phyloP scores from a whole-genome alignment of 192 early-diverging fungal genomes.

The Rhizophagus prolifer region DNA sequence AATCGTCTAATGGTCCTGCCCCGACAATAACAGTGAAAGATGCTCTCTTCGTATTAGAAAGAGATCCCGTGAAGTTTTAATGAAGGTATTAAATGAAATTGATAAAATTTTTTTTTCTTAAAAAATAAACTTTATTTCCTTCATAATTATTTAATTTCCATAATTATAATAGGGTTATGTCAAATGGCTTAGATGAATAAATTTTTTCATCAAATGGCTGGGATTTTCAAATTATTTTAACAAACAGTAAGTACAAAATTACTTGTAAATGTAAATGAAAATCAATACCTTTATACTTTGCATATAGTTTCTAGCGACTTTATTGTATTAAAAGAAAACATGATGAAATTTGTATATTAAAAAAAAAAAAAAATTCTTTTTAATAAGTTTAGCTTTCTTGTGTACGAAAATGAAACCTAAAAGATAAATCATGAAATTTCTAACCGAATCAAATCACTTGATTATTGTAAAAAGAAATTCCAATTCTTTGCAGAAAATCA shows the following conservation, averaged over 20 bases:
- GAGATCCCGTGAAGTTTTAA: conserved; percentile 52
- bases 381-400: no score
- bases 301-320: background rate
- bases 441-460: no score
- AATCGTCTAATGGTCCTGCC: conserved; percentile 19
- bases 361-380: no score
- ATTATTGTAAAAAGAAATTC: no score
- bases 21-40: conserved; percentile 66
- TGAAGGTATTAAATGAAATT: conserved; percentile 40
- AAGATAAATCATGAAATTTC: no score
- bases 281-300: background rate
- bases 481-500: no score
- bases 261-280: background rate
- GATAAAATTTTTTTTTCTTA: background rate
- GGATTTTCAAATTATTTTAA: background rate
- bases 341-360: background rate
- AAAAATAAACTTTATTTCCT: background rate
- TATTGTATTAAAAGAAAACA: background rate
- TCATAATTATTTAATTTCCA: background rate
- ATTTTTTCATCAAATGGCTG: background rate
- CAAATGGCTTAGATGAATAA: background rate
- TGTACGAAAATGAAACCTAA: no score
- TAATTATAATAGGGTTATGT: background rate
- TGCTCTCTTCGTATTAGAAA: conserved; percentile 73
- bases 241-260: background rate